Base-by-base conservation (phyloP, 257 asterid genomes). In the Jacaranda copaia region DNA sequence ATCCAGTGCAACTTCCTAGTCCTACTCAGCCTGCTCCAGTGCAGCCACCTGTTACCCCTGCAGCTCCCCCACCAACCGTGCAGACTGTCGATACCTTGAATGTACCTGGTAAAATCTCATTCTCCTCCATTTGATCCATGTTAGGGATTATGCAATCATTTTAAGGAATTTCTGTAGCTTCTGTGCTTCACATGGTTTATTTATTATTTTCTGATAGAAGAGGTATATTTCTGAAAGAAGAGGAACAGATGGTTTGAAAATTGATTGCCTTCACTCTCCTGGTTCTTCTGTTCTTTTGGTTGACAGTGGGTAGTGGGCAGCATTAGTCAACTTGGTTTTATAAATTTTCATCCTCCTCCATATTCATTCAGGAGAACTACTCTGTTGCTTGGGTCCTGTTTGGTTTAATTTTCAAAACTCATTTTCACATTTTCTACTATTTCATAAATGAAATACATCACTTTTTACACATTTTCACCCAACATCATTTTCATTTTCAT, bases 31-130 rank as follows among this genome's bases (percentile, higher is more conserved):
- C 85, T n/a, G 83, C 90, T 81, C 85, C 92, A 52, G 78, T 70
- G 78, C 96, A 87, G 73, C 69, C 87, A 67, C 85, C 93, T 32
- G 96, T 79, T 73, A 6, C 93, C 78, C 96, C 98, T 63, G 87
- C 97, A 72, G 87, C 94, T 73, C 97, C 99, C 18, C 98, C 98
- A 20, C 97, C 98, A 51, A 93, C 98, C n/a, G 94, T 95, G 74
- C 98, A 95, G 85, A 95, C 98, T 8, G 98, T 87, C 79, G 97
- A 91, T 86, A 93, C 98, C 55, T 91, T 97, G 12, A 90, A 88
- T 83, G 99, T 95, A 19, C 98, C 99, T 76, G 98, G 99, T 93
- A 88, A 45, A 40, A 5, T 60, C 70, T 25, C n/a, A 15, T 18
- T 10, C 53, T 62, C 62, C 59, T 67, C 35, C 16, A 39, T 32